Conservation (phyloP, 345 rosid species). For the Populus davidiana region DNA sequence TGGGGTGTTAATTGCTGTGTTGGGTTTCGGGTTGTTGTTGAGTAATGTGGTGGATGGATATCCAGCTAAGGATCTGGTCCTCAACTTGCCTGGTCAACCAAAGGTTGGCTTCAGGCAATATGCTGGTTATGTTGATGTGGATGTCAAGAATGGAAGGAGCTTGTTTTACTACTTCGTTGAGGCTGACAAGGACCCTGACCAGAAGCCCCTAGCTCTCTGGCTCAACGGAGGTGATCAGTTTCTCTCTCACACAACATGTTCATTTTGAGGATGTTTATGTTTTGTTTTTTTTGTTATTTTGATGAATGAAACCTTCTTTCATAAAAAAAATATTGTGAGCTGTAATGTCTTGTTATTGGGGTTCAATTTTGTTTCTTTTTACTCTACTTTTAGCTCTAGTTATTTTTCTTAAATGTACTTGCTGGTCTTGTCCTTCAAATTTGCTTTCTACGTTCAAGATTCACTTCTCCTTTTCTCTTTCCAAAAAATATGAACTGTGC, state of each 20-base stretch:
- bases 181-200: constrained; percentile 56
- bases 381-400: constrained; percentile 1
- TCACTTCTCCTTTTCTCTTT: background rate
- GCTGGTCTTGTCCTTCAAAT: constrained; percentile 2
- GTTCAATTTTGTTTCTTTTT: constrained; percentile 7
- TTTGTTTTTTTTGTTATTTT: background rate
- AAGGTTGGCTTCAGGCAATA: constrained; percentile 66
- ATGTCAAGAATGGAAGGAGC: constrained; percentile 67
- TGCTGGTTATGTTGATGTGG: constrained; percentile 82
- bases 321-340: too few species aligned
- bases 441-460: background rate
- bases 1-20: constrained; percentile 14
- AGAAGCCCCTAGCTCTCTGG: constrained; percentile 84
- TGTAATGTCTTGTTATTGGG: constrained; percentile 4
- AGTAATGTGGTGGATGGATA: constrained; percentile 40
- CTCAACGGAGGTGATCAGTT: constrained; percentile 73
- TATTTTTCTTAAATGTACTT: background rate
- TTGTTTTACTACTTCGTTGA: constrained; percentile 91
- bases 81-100: constrained; percentile 75
- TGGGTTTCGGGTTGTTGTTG: constrained; percentile 21
- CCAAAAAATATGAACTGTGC: background rate
- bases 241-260: background rate
- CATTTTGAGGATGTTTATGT: background rate
- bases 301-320: too few species aligned
- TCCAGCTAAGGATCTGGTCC: constrained; percentile 75